These are phyloP conservation scores for Aphanocladium album DNA, from an alignment of 2,329 filamentous ascomycete genomes.

Conservation along the genomic window DNA sequence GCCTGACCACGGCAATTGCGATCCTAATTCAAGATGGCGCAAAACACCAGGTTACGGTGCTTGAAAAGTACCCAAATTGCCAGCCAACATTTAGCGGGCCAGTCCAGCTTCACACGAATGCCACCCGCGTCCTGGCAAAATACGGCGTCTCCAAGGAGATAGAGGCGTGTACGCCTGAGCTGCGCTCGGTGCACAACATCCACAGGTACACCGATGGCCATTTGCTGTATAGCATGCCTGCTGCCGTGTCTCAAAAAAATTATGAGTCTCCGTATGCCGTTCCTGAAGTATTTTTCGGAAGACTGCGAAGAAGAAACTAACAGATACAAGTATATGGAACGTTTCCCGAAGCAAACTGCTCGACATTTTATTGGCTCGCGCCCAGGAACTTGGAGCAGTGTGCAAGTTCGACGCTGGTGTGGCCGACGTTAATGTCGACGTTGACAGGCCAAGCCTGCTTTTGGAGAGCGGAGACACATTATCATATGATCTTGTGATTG, in stretches of 20 bases:
- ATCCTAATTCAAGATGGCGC: neutral
- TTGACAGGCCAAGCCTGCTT: neutral
- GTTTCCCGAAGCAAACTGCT: neutral
- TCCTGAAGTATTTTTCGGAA: no score
- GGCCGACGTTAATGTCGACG: neutral
- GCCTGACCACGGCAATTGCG: neutral
- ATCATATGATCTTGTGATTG: neutral
- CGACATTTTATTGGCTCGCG: neutral
- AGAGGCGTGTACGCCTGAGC: neutral
- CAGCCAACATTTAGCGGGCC: neutral
- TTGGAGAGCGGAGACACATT: neutral
- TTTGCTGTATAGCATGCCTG: neutral
- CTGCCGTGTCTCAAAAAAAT: neutral
- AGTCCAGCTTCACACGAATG: neutral
- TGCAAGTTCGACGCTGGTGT: neutral
- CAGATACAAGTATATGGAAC: neutral
- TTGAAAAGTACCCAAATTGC: slow-evolving; percentile 1
- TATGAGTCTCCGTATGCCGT: neutral
- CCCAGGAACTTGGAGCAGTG: neutral
- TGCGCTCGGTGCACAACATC: neutral
- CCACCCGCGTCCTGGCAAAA: neutral
- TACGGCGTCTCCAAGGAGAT: neutral
- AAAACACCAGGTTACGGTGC: neutral
- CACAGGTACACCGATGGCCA: neutral
- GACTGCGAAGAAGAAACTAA: neutral